These are phyloP conservation scores for Phalaenopsis aphrodite DNA, from an alignment of 106 monocot genomes.

Conservation along the genomic window DNA sequence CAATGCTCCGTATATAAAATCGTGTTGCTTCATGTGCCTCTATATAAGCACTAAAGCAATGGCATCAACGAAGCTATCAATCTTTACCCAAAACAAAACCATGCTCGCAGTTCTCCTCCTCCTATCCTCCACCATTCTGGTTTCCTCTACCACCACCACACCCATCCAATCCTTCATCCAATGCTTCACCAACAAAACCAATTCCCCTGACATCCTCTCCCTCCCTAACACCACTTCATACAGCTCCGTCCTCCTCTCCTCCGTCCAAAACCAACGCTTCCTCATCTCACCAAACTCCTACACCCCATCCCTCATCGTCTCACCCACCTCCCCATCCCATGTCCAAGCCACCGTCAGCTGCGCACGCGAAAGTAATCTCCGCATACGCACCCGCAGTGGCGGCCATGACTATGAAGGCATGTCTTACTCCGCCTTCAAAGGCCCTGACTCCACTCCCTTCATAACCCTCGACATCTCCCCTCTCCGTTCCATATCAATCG, in stretches of 20 bases:
- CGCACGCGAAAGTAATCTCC: slow-evolving; percentile 10
- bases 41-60: too few species aligned
- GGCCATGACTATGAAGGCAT: slow-evolving; percentile 65
- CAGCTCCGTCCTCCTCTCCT: slow-evolving; percentile 19
- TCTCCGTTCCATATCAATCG: slow-evolving; percentile 24
- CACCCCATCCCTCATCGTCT: slow-evolving; percentile 32
- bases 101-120: too few species aligned
- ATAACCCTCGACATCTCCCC: slow-evolving; percentile 30
- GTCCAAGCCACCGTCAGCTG: slow-evolving; percentile 34
- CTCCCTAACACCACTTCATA: slow-evolving; percentile 20
- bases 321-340: slow-evolving; percentile 19
- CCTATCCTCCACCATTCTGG: too few species aligned
- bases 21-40: too few species aligned
- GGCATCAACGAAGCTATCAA: too few species aligned
- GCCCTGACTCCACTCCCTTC: neutral
- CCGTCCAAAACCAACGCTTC: slow-evolving; percentile 41
- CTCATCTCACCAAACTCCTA: slow-evolving; percentile 5
- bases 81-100: too few species aligned
- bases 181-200: neutral
- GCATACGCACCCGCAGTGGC: slow-evolving; percentile 42
- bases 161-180: neutral
- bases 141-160: too few species aligned
- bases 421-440: slow-evolving; percentile 17
- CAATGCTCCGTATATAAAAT: too few species aligned
- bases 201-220: slow-evolving; percentile 16